Percentiles rank a stretch among this genome's conserved stretches.
Conservation (phyloP, 2,329 filamentous ascomycete genomes). For the Sclerotiophoma versabilis region DNA sequence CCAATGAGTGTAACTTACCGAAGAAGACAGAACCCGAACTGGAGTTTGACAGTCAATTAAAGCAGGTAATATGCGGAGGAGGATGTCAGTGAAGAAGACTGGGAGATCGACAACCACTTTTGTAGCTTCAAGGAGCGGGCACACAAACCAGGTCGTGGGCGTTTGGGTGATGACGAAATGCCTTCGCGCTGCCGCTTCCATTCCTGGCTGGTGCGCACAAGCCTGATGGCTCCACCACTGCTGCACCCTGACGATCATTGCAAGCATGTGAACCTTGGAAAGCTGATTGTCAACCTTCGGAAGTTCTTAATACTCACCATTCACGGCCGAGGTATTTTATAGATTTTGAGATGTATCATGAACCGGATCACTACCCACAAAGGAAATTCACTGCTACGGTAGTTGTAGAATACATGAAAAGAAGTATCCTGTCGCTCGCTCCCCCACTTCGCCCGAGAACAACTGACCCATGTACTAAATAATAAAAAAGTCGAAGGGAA, state of each 20-base stretch:
- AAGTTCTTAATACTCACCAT: background rate
- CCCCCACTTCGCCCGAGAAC: constrained; percentile 39
- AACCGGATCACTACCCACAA: constrained; percentile 33
- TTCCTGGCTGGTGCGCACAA: constrained; percentile 30
- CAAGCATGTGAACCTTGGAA: constrained; percentile 19
- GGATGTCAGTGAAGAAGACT: constrained; percentile 13
- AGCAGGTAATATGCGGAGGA: constrained; percentile 7
- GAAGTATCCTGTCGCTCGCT: constrained; percentile 43
- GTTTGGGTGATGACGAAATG: constrained; percentile 48
- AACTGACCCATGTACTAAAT: constrained; percentile 47
- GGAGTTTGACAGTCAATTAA: constrained; percentile 2
- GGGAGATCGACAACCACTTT: constrained; percentile 25
- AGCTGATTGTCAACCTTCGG: background rate
- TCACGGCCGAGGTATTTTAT: background rate
- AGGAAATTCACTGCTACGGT: constrained; percentile 52
- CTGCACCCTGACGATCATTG: constrained; percentile 40
- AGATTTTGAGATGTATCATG: background rate
- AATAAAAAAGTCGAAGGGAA: constrained; percentile 44
- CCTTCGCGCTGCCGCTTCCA: constrained; percentile 27
- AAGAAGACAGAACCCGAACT: constrained; percentile 22
- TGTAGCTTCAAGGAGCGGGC: constrained; percentile 35
- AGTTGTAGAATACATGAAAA: constrained; percentile 52
- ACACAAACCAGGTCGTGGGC: constrained; percentile 40
- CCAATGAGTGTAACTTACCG: constrained; percentile 37
- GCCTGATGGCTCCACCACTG: constrained; percentile 26